Percentiles rank a stretch among this genome's conserved stretches.
These are phyloP conservation scores for Xylariaceae sp. DNA, from an alignment of 2,329 filamentous ascomycete genomes.

Conservation along the genomic window DNA sequence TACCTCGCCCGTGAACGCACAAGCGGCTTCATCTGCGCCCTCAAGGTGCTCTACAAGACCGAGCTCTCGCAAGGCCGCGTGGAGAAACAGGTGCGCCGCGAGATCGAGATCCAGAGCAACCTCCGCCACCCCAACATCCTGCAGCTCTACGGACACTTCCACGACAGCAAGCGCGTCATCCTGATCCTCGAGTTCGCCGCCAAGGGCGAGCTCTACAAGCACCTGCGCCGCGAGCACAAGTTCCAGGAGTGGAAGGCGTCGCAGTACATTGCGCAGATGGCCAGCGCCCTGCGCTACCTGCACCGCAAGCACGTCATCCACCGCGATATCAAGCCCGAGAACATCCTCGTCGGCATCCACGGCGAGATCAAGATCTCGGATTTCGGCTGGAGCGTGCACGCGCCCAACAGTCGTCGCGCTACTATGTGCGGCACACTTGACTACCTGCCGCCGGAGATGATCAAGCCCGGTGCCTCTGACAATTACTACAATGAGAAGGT, in stretches of 20 bases:
- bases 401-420: slow-evolving; percentile 85
- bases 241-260: slow-evolving; percentile 85
- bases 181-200: slow-evolving; percentile 82
- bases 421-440: slow-evolving; percentile 98
- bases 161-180: slow-evolving; percentile 83
- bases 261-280: slow-evolving; percentile 86
- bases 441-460: slow-evolving; percentile 97
- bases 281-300: slow-evolving; percentile 80
- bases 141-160: slow-evolving; percentile 80
- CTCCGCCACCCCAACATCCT: slow-evolving; percentile 81
- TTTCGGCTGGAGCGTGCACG: slow-evolving; percentile 97
- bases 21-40: slow-evolving; percentile 75
- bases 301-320: slow-evolving; percentile 98
- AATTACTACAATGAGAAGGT: slow-evolving; percentile 95
- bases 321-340: slow-evolving; percentile 95
- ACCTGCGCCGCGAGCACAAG: slow-evolving; percentile 68
- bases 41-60: slow-evolving; percentile 82
- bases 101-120: slow-evolving; percentile 87
- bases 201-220: slow-evolving; percentile 84
- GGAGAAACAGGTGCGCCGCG: slow-evolving; percentile 80
- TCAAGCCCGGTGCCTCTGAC: slow-evolving; percentile 71
- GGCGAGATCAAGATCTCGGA: slow-evolving; percentile 98
- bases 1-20: slow-evolving; percentile 77
- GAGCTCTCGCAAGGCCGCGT: slow-evolving; percentile 72
- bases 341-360: slow-evolving; percentile 92